phyloP scores from a whole-genome alignment of 495 filamentous ascomycete genomes.

The Lindgomyces ingoldianus region DNA sequence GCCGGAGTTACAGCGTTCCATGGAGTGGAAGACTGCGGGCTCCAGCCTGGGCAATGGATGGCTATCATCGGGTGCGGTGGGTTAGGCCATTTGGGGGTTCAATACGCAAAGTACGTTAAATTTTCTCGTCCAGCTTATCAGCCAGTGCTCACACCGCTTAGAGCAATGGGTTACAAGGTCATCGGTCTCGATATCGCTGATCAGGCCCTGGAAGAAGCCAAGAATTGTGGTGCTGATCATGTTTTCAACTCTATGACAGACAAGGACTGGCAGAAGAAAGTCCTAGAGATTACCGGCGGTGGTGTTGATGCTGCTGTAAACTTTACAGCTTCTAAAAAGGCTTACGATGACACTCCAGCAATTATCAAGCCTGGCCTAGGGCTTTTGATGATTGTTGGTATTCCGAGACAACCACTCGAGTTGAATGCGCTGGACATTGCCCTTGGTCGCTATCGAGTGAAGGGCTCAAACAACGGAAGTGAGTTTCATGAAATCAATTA shows the following conservation, averaged over 20 bases:
- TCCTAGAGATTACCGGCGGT: constrained; percentile 37
- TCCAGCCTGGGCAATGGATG: constrained; percentile 37
- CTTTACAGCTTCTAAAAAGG: constrained; percentile 39
- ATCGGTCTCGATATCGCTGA: constrained; percentile 42
- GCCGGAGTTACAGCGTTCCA: constrained; percentile 41
- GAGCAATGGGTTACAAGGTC: constrained; percentile 39
- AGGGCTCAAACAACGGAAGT: constrained; percentile 39
- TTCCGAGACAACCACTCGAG: constrained; percentile 34
- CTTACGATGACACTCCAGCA: constrained; percentile 39
- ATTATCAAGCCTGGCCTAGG: constrained; percentile 36
- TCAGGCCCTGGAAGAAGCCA: constrained; percentile 36
- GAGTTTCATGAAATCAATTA: not conserved
- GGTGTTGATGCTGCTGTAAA: constrained; percentile 40
- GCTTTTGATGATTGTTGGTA: constrained; percentile 41
- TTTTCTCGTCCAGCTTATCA: not conserved
- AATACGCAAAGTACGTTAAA: constrained; percentile 38
- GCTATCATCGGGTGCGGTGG: constrained; percentile 41
- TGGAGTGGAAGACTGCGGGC: constrained; percentile 33
- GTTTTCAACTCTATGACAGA: constrained; percentile 39
- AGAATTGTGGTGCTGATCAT: constrained; percentile 37
- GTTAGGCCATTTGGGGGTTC: constrained; percentile 38
- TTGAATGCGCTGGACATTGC: constrained; percentile 38
- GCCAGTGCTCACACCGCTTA: constrained; percentile 1
- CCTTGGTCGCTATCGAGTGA: constrained; percentile 27
- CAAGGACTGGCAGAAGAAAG: constrained; percentile 36